phyloP scores from a whole-genome alignment of 2,329 filamentous ascomycete genomes.

The Exophiala sp. region DNA sequence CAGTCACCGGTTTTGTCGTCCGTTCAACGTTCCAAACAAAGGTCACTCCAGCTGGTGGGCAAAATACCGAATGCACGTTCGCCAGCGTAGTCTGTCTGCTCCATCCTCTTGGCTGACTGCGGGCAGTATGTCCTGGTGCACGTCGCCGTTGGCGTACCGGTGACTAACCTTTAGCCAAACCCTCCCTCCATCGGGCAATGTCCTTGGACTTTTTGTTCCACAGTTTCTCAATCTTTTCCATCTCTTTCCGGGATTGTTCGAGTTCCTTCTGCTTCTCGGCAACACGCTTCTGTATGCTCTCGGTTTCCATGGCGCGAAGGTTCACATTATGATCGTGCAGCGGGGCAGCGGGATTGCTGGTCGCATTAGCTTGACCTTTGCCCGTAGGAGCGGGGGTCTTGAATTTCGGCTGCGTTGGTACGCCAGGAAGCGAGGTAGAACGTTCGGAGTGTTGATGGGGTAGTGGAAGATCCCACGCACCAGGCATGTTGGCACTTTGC shows the following conservation, averaged over 20 bases:
- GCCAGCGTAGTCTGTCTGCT: no score
- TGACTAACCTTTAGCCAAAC: slow-evolving; percentile 11
- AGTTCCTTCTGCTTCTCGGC: slow-evolving; percentile 55
- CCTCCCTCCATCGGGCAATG: slow-evolving; percentile 25
- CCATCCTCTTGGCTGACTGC: neutral
- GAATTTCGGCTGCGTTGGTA: slow-evolving; percentile 15
- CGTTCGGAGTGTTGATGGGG: slow-evolving; percentile 1
- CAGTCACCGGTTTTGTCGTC: no score
- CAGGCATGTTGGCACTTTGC: slow-evolving; percentile 15
- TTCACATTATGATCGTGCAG: slow-evolving; percentile 10
- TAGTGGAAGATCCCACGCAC: slow-evolving; percentile 15
- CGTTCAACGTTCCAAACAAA: no score
- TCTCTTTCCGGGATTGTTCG: slow-evolving; percentile 63
- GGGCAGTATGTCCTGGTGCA: no score
- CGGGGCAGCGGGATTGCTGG: neutral
- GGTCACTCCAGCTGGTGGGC: no score
- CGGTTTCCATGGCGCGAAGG: slow-evolving; percentile 39
- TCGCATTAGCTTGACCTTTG: neutral
- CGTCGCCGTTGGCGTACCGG: neutral
- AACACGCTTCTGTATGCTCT: slow-evolving; percentile 38
- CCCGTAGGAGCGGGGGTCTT: neutral
- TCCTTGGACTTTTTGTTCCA: slow-evolving; percentile 27
- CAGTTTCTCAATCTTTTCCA: slow-evolving; percentile 47
- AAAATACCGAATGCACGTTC: no score
- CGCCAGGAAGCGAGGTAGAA: slow-evolving; percentile 13